phyloP scores from a whole-genome alignment of 2,329 filamentous ascomycete species.

The Ophiocordyceps sinensis region DNA sequence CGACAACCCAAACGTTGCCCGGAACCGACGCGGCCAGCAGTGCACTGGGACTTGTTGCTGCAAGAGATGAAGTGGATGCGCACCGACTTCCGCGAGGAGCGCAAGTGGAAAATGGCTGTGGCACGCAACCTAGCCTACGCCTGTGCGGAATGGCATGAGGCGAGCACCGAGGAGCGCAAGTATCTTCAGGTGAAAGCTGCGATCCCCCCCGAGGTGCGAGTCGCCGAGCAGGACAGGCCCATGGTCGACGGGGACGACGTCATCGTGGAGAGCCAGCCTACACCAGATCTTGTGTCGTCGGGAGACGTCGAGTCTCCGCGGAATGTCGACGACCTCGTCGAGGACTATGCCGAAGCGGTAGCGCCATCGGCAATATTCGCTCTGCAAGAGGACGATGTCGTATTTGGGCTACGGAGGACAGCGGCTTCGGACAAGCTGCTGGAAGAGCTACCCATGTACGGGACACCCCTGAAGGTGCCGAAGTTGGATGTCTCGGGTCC shows the following conservation, averaged over 20 bases:
- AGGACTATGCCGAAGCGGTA: constrained; percentile 32
- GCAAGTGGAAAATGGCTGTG: constrained; percentile 80
- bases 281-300: constrained; percentile 54
- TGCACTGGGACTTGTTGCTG: constrained; percentile 76
- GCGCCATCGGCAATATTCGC: constrained; percentile 71
- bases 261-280: constrained; percentile 31
- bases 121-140: constrained; percentile 69
- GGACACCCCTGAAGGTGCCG: constrained; percentile 45
- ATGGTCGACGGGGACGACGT: constrained; percentile 20
- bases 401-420: constrained; percentile 63
- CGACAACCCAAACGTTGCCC: constrained; percentile 73
- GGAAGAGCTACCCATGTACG: constrained; percentile 68
- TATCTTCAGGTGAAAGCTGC: constrained; percentile 51
- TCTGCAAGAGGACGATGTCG: constrained; percentile 66
- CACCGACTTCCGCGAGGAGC: constrained; percentile 85
- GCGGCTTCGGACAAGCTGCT: constrained; percentile 63
- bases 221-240: constrained; percentile 13
- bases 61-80: constrained; percentile 97
- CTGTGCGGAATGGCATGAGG: constrained; percentile 69
- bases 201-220: constrained; percentile 27
- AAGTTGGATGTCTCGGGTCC: constrained; percentile 41
- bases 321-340: constrained; percentile 22
- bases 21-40: constrained; percentile 62
- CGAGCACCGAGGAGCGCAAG: constrained; percentile 46
- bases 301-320: constrained; percentile 44